These are phyloP conservation scores for Vigna unguiculata DNA, from an alignment of 306 rosid species.

Conservation along the genomic window DNA sequence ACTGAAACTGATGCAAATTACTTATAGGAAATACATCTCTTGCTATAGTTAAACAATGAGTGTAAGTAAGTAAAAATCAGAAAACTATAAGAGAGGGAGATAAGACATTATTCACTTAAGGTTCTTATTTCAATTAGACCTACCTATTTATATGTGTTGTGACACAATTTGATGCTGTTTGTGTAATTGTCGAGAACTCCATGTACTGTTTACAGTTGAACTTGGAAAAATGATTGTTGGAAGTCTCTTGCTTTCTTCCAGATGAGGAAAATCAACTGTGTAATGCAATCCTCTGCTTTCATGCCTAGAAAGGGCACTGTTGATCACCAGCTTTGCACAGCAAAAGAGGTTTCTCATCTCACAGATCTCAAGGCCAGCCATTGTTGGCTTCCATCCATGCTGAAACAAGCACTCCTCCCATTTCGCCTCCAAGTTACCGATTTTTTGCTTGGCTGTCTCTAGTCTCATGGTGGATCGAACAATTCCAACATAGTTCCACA, in stretches of 20 bases:
- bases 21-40: slow-evolving; percentile 23
- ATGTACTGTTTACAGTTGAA: slow-evolving; percentile 62
- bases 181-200: slow-evolving; percentile 89
- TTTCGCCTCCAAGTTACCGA: slow-evolving; percentile 68
- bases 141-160: slow-evolving; percentile 31
- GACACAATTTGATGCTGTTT: slow-evolving; percentile 50
- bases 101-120: slow-evolving; percentile 17
- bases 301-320: slow-evolving; percentile 90
- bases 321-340: slow-evolving; percentile 83
- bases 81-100: slow-evolving; percentile 3
- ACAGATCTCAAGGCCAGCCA: slow-evolving; percentile 86
- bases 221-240: slow-evolving; percentile 90
- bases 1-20: slow-evolving; percentile 26
- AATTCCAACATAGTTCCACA: slow-evolving; percentile 92
- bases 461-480: slow-evolving; percentile 83
- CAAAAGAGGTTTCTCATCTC: slow-evolving; percentile 95
- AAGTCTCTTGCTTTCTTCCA: slow-evolving; percentile 87
- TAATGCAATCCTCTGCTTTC: slow-evolving; percentile 97
- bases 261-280: slow-evolving; percentile 84
- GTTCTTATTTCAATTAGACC: slow-evolving; percentile 35
- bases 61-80: not conserved
- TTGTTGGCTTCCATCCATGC: slow-evolving; percentile 83
- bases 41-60: slow-evolving; percentile 21
- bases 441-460: slow-evolving; percentile 72
- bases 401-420: slow-evolving; percentile 82